A percentile compares a stretch with the other conserved stretches of the same genome.
These are phyloP conservation scores for Phytophthora fragariae DNA, from an alignment of 352 stramenopile species.

Conservation along the genomic window DNA sequence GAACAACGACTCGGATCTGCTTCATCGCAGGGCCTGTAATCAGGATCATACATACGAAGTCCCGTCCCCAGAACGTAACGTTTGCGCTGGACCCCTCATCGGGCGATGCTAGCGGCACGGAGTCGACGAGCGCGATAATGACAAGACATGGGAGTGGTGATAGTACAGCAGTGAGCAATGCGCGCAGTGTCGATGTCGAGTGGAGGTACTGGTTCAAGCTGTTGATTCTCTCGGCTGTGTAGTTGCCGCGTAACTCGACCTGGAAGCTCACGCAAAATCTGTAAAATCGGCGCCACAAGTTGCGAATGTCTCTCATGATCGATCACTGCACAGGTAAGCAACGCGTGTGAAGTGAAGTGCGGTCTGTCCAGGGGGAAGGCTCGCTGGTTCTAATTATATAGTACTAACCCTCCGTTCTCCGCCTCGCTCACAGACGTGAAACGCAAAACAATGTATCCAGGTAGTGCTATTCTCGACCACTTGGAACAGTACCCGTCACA, in stretches of 20 bases:
- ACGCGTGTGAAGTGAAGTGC: no score
- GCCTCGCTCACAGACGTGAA: no score
- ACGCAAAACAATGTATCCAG: no score
- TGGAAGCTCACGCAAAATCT: not conserved
- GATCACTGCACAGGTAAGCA: no score
- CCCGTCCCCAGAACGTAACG: not conserved
- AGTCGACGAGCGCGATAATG: not conserved
- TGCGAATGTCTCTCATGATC: not conserved
- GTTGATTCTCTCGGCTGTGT: not conserved
- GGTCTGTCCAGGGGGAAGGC: no score
- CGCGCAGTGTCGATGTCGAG: not conserved
- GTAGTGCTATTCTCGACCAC: no score
- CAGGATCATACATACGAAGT: not conserved
- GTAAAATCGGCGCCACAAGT: not conserved
- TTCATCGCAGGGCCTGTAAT: not conserved
- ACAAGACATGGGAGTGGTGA: not conserved
- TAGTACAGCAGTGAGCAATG: not conserved
- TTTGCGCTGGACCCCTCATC: not conserved
- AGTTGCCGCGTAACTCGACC: not conserved
- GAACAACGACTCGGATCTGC: not conserved
- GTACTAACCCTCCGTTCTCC: no score
- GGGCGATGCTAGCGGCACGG: not conserved
- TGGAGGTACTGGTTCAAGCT: not conserved
- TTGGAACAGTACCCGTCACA: no score
- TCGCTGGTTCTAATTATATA: no score